Base-by-base conservation (phyloP, 371 early-diverging fungal species). In the Circinella minor region DNA sequence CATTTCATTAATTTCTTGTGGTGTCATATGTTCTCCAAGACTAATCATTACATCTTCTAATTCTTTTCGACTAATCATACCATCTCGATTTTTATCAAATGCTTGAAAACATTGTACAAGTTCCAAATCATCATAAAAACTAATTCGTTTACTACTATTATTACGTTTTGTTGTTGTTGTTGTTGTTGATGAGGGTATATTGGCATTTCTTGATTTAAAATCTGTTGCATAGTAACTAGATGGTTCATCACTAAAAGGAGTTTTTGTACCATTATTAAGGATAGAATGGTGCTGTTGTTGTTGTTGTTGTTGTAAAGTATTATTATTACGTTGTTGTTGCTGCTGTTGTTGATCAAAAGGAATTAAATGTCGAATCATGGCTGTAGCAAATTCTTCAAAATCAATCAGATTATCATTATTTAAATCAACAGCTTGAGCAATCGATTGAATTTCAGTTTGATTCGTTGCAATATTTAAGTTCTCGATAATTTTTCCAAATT, bases 1-100 rank as follows among this genome's bases (percentile, higher is more conserved):
- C 94, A 95, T 94, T 70, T 92, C 94, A 64, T 87, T 89, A 27
- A 95, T 71, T 67, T 94, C 94, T 68, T 91, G 86, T 38, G 89
- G 87, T 11, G 86, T 91, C 62, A 94, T 69, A 38, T 81, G 77
- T 55, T 91, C 89, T 13, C 90, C 91, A 4, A 94, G 77, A 66
- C 89, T 89, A 27, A 77, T 71, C 43, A 93, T 89, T 18, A 93
- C 90, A 11, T 90, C 77, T 70, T 89, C 86, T 37, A 95, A 72
- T 62, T 94, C 92, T 62, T 88, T 83, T 47, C 89, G 80, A 6
- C 88, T 84, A 39, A 95, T 93, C 14, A 79, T 78, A 8, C 93
- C 93, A 54, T 90, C 93, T 17, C 85, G 82, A 66, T 93, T 89
- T 70, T 88, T 88, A 72, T 93, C 94, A 77, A 93, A 93, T 9